Conservation (phyloP, 2,329 filamentous ascomycete genomes). For the Fusarium sp. region DNA sequence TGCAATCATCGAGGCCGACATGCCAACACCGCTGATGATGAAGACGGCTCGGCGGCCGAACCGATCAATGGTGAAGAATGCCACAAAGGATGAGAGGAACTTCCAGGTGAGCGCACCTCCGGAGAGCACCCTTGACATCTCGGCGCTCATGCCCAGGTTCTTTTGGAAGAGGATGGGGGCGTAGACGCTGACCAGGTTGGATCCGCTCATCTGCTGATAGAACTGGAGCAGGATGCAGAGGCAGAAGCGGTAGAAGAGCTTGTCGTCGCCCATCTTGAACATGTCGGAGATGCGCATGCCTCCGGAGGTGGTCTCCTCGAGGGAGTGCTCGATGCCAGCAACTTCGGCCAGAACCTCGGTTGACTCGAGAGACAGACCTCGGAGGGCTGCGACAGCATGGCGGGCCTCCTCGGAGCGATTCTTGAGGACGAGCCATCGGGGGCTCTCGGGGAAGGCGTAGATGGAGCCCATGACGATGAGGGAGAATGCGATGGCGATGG, state of each 20-base stretch:
- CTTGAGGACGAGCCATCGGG: conserved; percentile 50
- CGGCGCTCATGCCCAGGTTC: conserved; percentile 37
- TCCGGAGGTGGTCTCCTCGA: conserved; percentile 53
- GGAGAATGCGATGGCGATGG: conserved; percentile 47
- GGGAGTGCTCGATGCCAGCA: conserved; percentile 57
- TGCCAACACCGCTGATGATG: conserved; percentile 40
- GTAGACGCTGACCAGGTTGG: conserved; percentile 45
- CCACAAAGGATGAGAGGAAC: conserved; percentile 44
- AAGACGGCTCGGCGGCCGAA: conserved; percentile 43
- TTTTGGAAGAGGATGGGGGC: conserved; percentile 45
- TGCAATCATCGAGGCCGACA: conserved; percentile 43
- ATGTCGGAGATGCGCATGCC: conserved; percentile 54
- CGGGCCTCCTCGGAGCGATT: conserved; percentile 46
- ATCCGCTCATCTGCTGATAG: conserved; percentile 45
- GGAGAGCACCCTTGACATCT: conserved; percentile 39
- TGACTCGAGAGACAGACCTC: conserved; percentile 50
- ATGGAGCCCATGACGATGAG: conserved; percentile 48
- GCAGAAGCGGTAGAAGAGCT: conserved; percentile 57
- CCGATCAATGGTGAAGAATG: conserved; percentile 45
- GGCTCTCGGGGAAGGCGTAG: conserved; percentile 50
- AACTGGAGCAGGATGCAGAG: conserved; percentile 48
- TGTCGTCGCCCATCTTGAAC: conserved; percentile 59
- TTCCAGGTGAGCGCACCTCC: conserved; percentile 47
- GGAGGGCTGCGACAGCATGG: conserved; percentile 50
- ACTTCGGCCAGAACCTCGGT: conserved; percentile 54